Evolutionary conservation across 1,284 basidiomycete species (phyloP), one percentile per base, ranked within the genome.

Genomic region (Cutaneotrichosporon sp.): DNA sequence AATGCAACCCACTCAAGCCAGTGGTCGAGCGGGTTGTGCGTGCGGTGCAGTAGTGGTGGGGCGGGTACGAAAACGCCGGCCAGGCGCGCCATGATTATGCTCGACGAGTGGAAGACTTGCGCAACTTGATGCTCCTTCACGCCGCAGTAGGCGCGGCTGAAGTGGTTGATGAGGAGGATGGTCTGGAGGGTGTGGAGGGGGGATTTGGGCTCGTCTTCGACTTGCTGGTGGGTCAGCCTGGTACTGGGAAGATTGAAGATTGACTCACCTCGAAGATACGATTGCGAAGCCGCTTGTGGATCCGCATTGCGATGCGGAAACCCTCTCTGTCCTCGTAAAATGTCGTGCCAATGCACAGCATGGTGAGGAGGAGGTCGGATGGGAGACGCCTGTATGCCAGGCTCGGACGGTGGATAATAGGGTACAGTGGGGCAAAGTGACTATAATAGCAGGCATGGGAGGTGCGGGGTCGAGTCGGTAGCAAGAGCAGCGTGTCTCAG

Each of bases 1-100:
- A 68, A 67, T 3, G 40, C 60, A 9, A 73, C 69, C 71, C 71
- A 73, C 30, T 67, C 63, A 4, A 73, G 63, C 71, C 71, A 73
- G 50, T 60, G 46, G 60, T 62, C 21, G 18, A 59, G 60, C 6
- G 40, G 58, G 57, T 62, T 58, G 50, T 22, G 38, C 18, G 55
- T 21, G 30, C 22, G 22, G 18, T 11, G 36, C 22, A 47, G 56
- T 10, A 14, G 22, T 14, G 30, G 21, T 18, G 13, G 42, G 2
- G 40, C 26, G 10, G 56, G 56, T 5, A 32, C 0, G 56, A 58
- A 47, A 14, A 47, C 56, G 26, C 56, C 56, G 5, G 56, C 38
- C 16, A 58, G 42, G 30, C 56, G 56, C 14, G 42, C 42, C 56
- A 58, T 58, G 40, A 58, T 47, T 30, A 58, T 70, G 21, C 67